Conservation (phyloP, 768 basidiomycete species). For the Serendipita indica region DNA sequence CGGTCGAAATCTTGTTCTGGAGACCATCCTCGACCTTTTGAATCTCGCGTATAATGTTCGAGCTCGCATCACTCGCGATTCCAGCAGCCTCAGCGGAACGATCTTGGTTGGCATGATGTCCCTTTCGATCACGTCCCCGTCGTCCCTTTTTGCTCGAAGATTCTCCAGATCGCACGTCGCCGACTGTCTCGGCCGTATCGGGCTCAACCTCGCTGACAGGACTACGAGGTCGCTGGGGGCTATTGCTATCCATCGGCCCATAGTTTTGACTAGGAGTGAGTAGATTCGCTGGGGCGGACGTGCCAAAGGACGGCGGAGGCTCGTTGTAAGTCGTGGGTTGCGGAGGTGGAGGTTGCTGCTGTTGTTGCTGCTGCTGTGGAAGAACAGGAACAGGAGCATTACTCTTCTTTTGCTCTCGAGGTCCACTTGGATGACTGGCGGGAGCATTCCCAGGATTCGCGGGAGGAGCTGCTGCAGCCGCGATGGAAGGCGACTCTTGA, state of each 20-base stretch:
- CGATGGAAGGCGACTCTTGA: conserved; percentile 19
- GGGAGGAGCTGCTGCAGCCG: conserved; percentile 20
- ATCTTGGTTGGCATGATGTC: not conserved
- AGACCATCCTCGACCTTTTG: conserved; percentile 62
- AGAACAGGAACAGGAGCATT: conserved; percentile 11
- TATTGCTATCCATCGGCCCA: conserved; percentile 10
- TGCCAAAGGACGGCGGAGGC: not conserved
- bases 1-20: conserved; percentile 57
- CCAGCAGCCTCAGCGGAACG: conserved; percentile 2
- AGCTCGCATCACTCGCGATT: not conserved
- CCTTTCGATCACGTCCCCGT: not conserved
- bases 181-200: not conserved
- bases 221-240: conserved; percentile 2
- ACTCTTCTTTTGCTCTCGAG: conserved; percentile 15
- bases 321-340: conserved; percentile 18
- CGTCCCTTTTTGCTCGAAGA: not conserved
- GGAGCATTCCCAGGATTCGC: not conserved
- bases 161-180: not conserved
- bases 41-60: conserved; percentile 45
- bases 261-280: conserved; percentile 8
- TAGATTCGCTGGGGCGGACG: not conserved
- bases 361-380: conserved; percentile 15
- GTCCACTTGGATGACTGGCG: conserved; percentile 8
- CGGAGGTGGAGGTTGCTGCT: conserved; percentile 15
- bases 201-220: conserved; percentile 11